Evolutionary conservation across 2,329 filamentous ascomycete genomes (phyloP).

Genomic region (Sporothrix pallida): DNA sequence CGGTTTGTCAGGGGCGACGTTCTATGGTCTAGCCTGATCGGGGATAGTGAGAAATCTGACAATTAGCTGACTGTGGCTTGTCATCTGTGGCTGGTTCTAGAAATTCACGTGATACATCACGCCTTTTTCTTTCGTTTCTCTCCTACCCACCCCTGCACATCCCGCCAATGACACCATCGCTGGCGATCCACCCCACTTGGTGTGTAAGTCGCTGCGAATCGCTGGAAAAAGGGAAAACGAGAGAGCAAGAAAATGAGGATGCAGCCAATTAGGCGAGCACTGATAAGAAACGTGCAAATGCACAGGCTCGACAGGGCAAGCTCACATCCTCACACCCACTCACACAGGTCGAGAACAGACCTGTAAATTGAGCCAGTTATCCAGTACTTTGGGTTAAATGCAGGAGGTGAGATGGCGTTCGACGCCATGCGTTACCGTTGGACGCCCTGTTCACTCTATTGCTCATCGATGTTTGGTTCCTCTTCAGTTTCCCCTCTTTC

Average conservation of each 20-base stretch:
- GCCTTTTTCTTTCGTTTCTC: neutral
- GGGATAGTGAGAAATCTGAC: neutral
- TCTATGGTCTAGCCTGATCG: neutral
- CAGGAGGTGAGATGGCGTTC: constrained; percentile 3
- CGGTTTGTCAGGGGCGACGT: constrained; percentile 32
- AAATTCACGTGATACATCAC: constrained; percentile 25
- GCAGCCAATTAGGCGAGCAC: constrained; percentile 14
- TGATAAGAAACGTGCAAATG: neutral
- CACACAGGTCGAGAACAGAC: neutral
- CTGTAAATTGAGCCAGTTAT: neutral
- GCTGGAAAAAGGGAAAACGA: neutral
- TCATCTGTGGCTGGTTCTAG: constrained; percentile 19
- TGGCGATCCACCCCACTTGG: neutral
- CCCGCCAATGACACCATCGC: constrained; percentile 15
- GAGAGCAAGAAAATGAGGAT: neutral
- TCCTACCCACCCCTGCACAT: neutral
- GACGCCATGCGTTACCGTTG: neutral
- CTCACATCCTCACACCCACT: constrained; percentile 10
- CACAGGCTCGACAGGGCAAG: neutral
- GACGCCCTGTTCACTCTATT: no score
- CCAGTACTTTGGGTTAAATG: neutral
- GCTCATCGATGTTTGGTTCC: no score
- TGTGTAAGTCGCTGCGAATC: neutral
- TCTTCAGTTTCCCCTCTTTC: constrained; percentile 9
- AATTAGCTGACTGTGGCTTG: constrained; percentile 15